These are phyloP conservation scores for Phytopythium kandeliae DNA, from an alignment of 352 stramenopile genomes.

Conservation along the genomic window DNA sequence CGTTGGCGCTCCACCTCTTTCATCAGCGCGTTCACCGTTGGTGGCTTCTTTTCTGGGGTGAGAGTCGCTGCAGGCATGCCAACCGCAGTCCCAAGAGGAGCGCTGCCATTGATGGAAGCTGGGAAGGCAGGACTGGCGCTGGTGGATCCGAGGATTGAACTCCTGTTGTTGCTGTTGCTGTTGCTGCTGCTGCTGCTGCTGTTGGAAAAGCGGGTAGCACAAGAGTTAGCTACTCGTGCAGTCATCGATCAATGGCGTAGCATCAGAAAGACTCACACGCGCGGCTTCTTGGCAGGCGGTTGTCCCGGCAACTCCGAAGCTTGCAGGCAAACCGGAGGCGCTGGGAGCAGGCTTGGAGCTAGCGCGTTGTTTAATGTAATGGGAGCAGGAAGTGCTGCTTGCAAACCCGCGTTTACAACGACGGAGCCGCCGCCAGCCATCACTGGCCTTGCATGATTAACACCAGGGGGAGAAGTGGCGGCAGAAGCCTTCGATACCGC, in stretches of 20 bases:
- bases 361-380: background rate
- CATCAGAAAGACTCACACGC: background rate
- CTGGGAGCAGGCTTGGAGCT: background rate
- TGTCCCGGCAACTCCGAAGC: background rate
- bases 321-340: background rate
- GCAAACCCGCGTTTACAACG: background rate
- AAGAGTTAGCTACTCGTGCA: background rate
- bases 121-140: background rate
- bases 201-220: too few relatives aligned
- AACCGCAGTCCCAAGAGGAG: background rate
- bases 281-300: background rate
- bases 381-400: background rate
- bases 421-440: background rate
- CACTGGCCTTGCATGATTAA: background rate
- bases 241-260: background rate
- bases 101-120: background rate
- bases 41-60: background rate
- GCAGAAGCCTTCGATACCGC: background rate
- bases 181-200: too few relatives aligned
- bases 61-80: background rate
- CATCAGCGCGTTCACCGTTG: slow-evolving; percentile 41
- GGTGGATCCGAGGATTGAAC: background rate
- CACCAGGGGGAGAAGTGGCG: background rate
- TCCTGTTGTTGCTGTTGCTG: too few relatives aligned
- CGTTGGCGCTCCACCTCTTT: slow-evolving; percentile 56